phyloP scores from a whole-genome alignment of 1,284 basidiomycete genomes.

The Inonotus hispidus region DNA sequence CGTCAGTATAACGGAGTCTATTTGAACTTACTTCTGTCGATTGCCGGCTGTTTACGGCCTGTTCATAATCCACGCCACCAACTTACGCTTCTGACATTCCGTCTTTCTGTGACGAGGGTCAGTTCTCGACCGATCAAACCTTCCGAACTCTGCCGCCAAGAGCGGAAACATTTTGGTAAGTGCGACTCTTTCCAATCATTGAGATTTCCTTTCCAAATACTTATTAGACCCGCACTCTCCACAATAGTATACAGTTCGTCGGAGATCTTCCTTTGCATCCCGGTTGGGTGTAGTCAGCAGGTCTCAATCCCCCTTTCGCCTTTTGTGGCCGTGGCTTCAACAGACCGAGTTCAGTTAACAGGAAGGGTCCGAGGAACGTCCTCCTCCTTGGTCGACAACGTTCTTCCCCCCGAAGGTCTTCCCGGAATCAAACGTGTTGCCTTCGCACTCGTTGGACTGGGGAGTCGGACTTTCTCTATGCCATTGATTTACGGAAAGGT shows the following conservation, averaged over 20 bases:
- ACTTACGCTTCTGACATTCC: background rate
- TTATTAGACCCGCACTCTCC: constrained; percentile 14
- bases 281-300: constrained; percentile 13
- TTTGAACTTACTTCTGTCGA: background rate
- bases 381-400: constrained; percentile 5
- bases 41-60: background rate
- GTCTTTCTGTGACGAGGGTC: background rate
- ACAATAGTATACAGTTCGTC: constrained; percentile 12
- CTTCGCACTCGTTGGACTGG: constrained; percentile 9
- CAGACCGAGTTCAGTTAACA: background rate
- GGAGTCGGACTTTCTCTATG: constrained; percentile 5
- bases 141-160: constrained; percentile 1
- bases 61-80: background rate
- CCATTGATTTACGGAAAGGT: background rate
- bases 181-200: constrained; percentile 3
- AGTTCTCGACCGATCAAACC: background rate
- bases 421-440: background rate
- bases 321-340: constrained; percentile 1
- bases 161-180: constrained; percentile 12
- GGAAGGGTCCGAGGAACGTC: constrained; percentile 5
- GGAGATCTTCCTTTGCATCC: constrained; percentile 12
- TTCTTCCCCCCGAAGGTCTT: constrained; percentile 2
- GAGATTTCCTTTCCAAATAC: constrained; percentile 11
- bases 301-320: background rate
- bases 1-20: background rate